Evolutionary conservation across 2,329 filamentous ascomycete genomes (phyloP), one percentile per base, ranked within the genome.

Genomic region (Endoconidiophora polonica): DNA sequence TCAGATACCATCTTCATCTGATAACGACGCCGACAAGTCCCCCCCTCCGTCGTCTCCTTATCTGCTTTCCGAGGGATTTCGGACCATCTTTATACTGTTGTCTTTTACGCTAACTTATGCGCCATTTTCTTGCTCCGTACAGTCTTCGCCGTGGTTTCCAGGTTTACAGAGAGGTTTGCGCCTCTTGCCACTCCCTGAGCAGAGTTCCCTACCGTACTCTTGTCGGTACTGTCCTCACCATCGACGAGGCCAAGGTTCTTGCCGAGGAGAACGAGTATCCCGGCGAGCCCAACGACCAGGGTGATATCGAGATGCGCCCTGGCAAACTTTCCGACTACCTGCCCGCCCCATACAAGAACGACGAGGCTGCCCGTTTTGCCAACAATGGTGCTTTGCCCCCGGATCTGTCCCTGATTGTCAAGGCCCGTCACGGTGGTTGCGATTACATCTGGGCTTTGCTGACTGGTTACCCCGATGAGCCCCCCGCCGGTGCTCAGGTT

Each of bases 231-330:
- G 76, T 94, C 67, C 78, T 95, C 76, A 98, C 91, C 53, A 86
- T 94, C 64, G 88, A 96, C 62, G 91, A 98, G 75, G 91, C 86
- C 74, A 98, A 96, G 79, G 86, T 77, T 44, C 73, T 96, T 66
- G 91, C 91, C 59, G 91, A 98, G 70, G 88, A 94, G 76, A 86
- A 94, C 72, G 91, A 98, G 71, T 98, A 95, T 73, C 90, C 95
- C 64, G 85, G 79, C 62, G 91, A 98, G 74, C 91, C 91, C 65
- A 94, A 98, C 70, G 86, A 96, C 64, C 76, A 95, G 75, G 91
- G 91, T 59, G 86, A 95, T 60, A 95, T 96, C 65, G 86, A 94
- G 75, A 94, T 96, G 80, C 87, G 91, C 60, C 85, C 90, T 57
- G 91, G 91, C 74, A 98, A 98, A 76, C 80, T 98, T 48, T 94